Percentiles rank a stretch among this genome's conserved stretches.
phyloP scores from a whole-genome alignment of 1,284 basidiomycete genomes.

The Baeospora myosura region DNA sequence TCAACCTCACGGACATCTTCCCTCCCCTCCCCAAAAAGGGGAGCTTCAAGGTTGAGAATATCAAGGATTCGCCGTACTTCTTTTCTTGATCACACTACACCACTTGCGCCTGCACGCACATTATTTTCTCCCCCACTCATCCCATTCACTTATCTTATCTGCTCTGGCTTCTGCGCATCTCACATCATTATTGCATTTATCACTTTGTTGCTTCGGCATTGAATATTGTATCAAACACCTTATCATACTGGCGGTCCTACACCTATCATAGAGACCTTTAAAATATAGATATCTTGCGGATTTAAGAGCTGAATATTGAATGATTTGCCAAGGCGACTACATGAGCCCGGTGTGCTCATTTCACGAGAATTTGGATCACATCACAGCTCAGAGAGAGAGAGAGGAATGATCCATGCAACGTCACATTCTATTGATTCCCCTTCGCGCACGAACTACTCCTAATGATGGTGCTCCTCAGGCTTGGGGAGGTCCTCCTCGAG shows the following conservation, averaged over 20 bases:
- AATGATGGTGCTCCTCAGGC: constrained; percentile 30
- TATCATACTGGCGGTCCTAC: neutral
- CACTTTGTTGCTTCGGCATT: neutral
- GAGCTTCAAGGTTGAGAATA: constrained; percentile 79
- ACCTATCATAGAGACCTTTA: neutral
- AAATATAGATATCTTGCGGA: neutral
- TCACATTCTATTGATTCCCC: too few species aligned
- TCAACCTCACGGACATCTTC: constrained; percentile 70
- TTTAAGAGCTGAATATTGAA: too few species aligned
- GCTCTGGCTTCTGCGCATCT: too few species aligned
- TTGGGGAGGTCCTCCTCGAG: constrained; percentile 40
- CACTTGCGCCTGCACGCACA: constrained; percentile 1
- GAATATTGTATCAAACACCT: constrained; percentile 1
- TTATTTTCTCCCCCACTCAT: neutral
- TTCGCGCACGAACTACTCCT: neutral
- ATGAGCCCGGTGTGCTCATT: too few species aligned
- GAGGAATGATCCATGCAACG: too few species aligned
- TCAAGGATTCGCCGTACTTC: constrained; percentile 84
- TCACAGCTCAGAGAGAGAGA: too few species aligned
- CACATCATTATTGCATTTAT: constrained; percentile 1
- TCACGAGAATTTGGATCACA: too few species aligned
- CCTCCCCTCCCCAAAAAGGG: constrained; percentile 86
- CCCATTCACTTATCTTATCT: neutral
- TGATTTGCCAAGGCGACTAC: too few species aligned
- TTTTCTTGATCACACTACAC: constrained; percentile 55